A percentile compares a stretch with the other conserved stretches of the same genome.
Conservation (phyloP, 2,329 filamentous ascomycete species). For the Neoscytalidium dimidiatum region DNA sequence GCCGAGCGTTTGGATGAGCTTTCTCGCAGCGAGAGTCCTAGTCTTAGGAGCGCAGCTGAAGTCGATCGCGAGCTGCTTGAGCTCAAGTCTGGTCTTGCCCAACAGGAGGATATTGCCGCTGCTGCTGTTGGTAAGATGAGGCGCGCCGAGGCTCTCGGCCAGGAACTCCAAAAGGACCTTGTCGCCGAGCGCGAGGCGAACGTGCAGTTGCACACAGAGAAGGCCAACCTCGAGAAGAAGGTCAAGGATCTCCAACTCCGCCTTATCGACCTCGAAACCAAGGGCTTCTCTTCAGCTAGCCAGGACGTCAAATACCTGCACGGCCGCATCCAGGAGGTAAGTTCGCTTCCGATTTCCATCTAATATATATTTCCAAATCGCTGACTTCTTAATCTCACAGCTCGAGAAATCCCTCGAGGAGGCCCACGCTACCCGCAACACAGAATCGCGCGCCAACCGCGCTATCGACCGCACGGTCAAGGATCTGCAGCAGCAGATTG, state of each 20-base stretch:
- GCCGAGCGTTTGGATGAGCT: slow-evolving; percentile 87
- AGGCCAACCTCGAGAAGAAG: slow-evolving; percentile 83
- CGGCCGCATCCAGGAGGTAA: slow-evolving; percentile 91
- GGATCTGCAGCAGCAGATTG: slow-evolving; percentile 88
- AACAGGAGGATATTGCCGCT: slow-evolving; percentile 88
- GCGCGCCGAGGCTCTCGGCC: slow-evolving; percentile 80
- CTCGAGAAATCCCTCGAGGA: slow-evolving; percentile 85
- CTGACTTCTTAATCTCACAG: slow-evolving; percentile 49
- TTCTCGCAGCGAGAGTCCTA: slow-evolving; percentile 79
- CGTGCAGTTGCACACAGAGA: slow-evolving; percentile 82
- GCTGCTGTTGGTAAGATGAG: slow-evolving; percentile 98
- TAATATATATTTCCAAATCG: neutral
- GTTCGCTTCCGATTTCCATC: too few relatives aligned
- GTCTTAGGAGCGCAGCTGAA: slow-evolving; percentile 84
- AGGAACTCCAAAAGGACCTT: slow-evolving; percentile 93
- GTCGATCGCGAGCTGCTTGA: slow-evolving; percentile 88
- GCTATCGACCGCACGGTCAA: slow-evolving; percentile 94
- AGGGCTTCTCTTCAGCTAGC: slow-evolving; percentile 91
- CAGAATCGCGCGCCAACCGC: slow-evolving; percentile 83
- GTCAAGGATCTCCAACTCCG: slow-evolving; percentile 88
- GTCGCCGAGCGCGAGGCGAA: slow-evolving; percentile 80
- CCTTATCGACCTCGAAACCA: slow-evolving; percentile 92
- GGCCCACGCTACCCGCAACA: slow-evolving; percentile 75
- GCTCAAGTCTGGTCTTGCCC: slow-evolving; percentile 82
- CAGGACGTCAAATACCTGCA: slow-evolving; percentile 95